Conservation (phyloP, 2,329 filamentous ascomycete species). For the Xylariaceae sp. region DNA sequence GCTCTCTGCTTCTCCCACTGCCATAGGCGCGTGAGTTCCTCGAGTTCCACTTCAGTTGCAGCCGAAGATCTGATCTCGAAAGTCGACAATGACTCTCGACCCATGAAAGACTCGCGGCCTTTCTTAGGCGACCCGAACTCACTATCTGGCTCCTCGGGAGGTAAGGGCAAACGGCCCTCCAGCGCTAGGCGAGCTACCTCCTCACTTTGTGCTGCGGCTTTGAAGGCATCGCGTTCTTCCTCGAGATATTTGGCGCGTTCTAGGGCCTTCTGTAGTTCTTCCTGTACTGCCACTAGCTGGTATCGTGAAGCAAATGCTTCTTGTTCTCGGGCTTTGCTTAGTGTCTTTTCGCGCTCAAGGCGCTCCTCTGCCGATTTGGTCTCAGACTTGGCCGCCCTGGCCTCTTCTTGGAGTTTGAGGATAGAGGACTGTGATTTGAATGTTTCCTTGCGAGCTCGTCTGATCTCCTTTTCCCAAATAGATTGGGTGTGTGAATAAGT, state of each 20-base stretch:
- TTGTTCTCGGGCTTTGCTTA: slow-evolving; percentile 61
- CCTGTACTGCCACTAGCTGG: slow-evolving; percentile 61
- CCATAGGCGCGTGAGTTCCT: slow-evolving; percentile 52
- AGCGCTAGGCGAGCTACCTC: slow-evolving; percentile 71
- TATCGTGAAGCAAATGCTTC: slow-evolving; percentile 68
- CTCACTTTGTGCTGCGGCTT: slow-evolving; percentile 69
- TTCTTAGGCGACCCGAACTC: slow-evolving; percentile 63
- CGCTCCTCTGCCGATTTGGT: slow-evolving; percentile 56
- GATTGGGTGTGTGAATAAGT: slow-evolving; percentile 64
- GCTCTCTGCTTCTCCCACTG: slow-evolving; percentile 62
- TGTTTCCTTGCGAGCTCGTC: slow-evolving; percentile 66
- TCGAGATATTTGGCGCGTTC: slow-evolving; percentile 65
- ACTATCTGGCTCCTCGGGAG: slow-evolving; percentile 51
- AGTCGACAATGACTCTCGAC: slow-evolving; percentile 45
- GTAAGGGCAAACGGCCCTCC: slow-evolving; percentile 67
- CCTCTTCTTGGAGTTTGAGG: slow-evolving; percentile 71
- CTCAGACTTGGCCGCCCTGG: slow-evolving; percentile 59
- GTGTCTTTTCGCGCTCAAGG: slow-evolving; percentile 62
- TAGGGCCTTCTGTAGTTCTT: slow-evolving; percentile 63
- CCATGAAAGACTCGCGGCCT: slow-evolving; percentile 18
- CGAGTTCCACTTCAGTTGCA: slow-evolving; percentile 56
- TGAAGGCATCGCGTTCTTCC: slow-evolving; percentile 72
- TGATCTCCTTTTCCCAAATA: slow-evolving; percentile 72
- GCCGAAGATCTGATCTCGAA: slow-evolving; percentile 54
- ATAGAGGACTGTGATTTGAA: slow-evolving; percentile 71